Base-by-base conservation (phyloP, 1,139 yeast genomes). In the Hanseniaspora uvarum region DNA sequence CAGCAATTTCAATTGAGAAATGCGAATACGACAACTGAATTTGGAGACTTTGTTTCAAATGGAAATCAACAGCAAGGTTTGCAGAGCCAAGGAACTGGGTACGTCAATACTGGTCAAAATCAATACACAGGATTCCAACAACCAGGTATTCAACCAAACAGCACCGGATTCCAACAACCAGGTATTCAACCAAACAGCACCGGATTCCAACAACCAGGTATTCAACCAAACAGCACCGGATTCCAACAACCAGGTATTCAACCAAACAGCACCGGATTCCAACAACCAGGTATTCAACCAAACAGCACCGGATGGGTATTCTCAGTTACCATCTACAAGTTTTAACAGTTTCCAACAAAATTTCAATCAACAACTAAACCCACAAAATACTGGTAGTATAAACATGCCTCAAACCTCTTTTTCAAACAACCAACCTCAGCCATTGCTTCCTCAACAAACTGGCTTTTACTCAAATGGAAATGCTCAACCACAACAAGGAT, bases 401-500 rank as follows among this genome's bases (percentile, higher is more conserved):
- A 28, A n/a, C 34, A 47, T 34, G 38, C 53, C 41, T 3, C 48
- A 34, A 46, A 44, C 53, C 10, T 23, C 41, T 36, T 40, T 39
- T 16, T 30, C 53, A 44, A 26, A 56, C 55, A 34, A 38, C 14
- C 33, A 52, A 26, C 53, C 28, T 12, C 48, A 50, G 16, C 54
- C 56, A 36, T 53, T 55, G 46, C 48, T 52, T 41, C 57, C 56
- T 23, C 59, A 59, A 44, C 56, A 53, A 30, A 53, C 60, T 39
- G 57, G 58, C 21, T 40, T 57, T 46, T 56, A 58, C 46, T 46
- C 54, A 26, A 52, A 16, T 46, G 56, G 59, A n/a, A 56, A 59
- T 36, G 56, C 60, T 38, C 64, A 74, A 26, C 75, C 70, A 57
- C 72, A 67, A 51, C 71, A 77, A 5, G 75, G 75, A 6, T 70